These are phyloP conservation scores for Panus rudis DNA, from an alignment of 768 basidiomycete genomes.

Conservation along the genomic window DNA sequence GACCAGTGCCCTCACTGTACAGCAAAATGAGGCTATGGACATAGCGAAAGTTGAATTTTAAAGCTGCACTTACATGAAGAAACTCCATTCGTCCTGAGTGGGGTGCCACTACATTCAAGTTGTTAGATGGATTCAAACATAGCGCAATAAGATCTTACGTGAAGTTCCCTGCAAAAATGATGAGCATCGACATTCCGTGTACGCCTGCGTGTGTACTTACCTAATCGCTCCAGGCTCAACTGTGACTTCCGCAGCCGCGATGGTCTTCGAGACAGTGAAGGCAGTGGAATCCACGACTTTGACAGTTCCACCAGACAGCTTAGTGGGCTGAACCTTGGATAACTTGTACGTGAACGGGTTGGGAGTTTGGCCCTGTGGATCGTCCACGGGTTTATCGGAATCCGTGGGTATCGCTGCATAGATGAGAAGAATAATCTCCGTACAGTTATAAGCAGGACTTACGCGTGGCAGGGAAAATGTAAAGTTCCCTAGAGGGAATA, in stretches of 20 bases:
- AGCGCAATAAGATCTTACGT: slow-evolving; percentile 22
- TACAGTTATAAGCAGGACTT: slow-evolving; percentile 3
- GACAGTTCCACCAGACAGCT: slow-evolving; percentile 45
- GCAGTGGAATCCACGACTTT: slow-evolving; percentile 48
- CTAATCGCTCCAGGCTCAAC: slow-evolving; percentile 52
- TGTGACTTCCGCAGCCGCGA: slow-evolving; percentile 47
- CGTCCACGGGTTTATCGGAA: slow-evolving; percentile 9
- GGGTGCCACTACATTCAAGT: slow-evolving; percentile 35
- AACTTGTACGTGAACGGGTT: slow-evolving; percentile 44
- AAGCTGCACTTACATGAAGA: slow-evolving; percentile 3
- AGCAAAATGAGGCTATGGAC: background rate
- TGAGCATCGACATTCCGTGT: background rate
- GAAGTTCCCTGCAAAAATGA: slow-evolving; percentile 28
- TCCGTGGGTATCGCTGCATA: background rate
- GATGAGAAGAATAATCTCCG: background rate
- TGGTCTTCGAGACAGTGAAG: slow-evolving; percentile 45
- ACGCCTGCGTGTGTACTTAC: slow-evolving; percentile 21
- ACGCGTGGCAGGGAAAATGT: slow-evolving; percentile 43
- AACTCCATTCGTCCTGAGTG: slow-evolving; percentile 37
- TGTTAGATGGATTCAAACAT: background rate
- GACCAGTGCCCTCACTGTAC: slow-evolving; percentile 31
- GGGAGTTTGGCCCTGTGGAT: slow-evolving; percentile 37
- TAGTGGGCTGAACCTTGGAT: slow-evolving; percentile 36
- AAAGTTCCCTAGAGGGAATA: slow-evolving; percentile 44
- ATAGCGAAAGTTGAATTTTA: background rate